These are phyloP conservation scores for Blepharisma japonicum DNA, from an alignment of 73 alveolate genomes.

Conservation along the genomic window DNA sequence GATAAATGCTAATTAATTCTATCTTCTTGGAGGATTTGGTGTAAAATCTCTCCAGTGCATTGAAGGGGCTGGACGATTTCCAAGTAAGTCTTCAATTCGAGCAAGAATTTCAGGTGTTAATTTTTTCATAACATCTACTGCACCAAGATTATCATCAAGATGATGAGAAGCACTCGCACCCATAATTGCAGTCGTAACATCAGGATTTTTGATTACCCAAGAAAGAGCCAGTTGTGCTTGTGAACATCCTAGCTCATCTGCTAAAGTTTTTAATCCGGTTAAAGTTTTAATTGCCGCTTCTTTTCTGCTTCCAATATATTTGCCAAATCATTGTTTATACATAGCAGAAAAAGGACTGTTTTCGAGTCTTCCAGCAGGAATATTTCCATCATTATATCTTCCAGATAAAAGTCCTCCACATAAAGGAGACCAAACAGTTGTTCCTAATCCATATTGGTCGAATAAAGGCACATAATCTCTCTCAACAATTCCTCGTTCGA, in stretches of 20 bases:
- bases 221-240: slow-evolving; percentile 44
- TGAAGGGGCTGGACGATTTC: slow-evolving; percentile 33
- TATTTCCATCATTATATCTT: slow-evolving; percentile 85
- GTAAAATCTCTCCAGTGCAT: slow-evolving; percentile 28
- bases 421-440: slow-evolving; percentile 93
- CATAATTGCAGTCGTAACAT: slow-evolving; percentile 31
- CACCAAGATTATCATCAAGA: slow-evolving; percentile 32
- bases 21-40: slow-evolving; percentile 11
- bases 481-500: slow-evolving; percentile 85
- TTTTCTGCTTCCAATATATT: background rate
- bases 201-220: slow-evolving; percentile 41
- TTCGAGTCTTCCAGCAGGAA: slow-evolving; percentile 73
- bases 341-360: slow-evolving; percentile 1
- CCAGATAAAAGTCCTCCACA: slow-evolving; percentile 93
- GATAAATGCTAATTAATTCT: too few relatives aligned
- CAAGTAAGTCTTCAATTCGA: slow-evolving; percentile 22
- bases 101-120: slow-evolving; percentile 33
- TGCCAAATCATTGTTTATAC: background rate
- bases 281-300: slow-evolving; percentile 32
- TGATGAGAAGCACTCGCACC: slow-evolving; percentile 30
- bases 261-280: slow-evolving; percentile 35
- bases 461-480: slow-evolving; percentile 75
- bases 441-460: slow-evolving; percentile 71
- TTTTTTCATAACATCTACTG: slow-evolving; percentile 28
- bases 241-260: slow-evolving; percentile 39